Conservation (phyloP, 2,329 filamentous ascomycete species). For the Arthrobotrys iridis region DNA sequence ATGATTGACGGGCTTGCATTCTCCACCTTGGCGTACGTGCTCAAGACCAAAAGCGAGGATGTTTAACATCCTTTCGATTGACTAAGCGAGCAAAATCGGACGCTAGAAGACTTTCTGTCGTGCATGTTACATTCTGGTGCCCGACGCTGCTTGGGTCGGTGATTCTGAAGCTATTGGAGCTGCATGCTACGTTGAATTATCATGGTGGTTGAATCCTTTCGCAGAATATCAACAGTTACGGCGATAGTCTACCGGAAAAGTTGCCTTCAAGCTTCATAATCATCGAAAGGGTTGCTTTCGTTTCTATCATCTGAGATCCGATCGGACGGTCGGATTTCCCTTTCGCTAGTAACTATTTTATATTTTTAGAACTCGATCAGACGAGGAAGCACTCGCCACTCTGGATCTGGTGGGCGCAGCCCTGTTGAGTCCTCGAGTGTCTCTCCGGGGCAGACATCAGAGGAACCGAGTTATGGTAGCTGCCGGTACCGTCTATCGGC, state of each 20-base stretch:
- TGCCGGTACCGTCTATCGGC: constrained; percentile 13
- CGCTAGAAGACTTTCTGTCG: constrained; percentile 6
- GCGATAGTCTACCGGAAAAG: background rate
- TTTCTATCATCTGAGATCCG: background rate
- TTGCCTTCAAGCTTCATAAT: background rate
- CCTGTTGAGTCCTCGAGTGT: background rate
- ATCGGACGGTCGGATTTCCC: constrained; percentile 9
- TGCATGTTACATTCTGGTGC: constrained; percentile 41
- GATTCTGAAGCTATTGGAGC: background rate
- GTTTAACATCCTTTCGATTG: background rate
- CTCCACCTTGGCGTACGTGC: constrained; percentile 12
- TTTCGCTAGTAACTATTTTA: too few species aligned
- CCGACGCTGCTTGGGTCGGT: constrained; percentile 23
- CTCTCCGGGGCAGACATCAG: background rate
- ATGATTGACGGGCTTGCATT: constrained; percentile 2
- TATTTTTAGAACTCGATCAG: constrained; percentile 43
- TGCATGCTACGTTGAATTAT: constrained; percentile 1
- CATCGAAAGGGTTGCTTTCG: background rate
- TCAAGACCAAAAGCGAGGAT: constrained; percentile 28
- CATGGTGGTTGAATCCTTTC: constrained; percentile 6
- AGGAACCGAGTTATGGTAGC: background rate
- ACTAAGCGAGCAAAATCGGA: background rate
- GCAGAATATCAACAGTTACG: background rate
- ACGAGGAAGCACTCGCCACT: constrained; percentile 22
- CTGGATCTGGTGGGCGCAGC: constrained; percentile 1